These are phyloP conservation scores for Calonectria naviculata DNA, from an alignment of 2,329 filamentous ascomycete genomes.

Conservation along the genomic window DNA sequence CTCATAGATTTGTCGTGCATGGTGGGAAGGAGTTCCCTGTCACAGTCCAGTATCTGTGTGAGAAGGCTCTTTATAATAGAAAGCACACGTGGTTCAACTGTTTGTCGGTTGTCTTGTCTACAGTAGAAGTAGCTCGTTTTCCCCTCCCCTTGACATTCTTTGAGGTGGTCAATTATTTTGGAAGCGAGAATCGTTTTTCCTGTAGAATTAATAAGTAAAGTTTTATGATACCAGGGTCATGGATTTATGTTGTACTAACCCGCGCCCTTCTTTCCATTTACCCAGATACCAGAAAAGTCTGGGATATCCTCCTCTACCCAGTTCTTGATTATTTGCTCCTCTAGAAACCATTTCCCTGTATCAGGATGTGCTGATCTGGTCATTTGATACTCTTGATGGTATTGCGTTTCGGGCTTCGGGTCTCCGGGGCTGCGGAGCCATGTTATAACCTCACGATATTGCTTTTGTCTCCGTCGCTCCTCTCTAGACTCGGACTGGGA, in stretches of 20 bases:
- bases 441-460: not conserved
- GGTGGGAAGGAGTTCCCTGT: not conserved
- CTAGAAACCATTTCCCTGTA: conserved; percentile 15
- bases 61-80: conserved; percentile 11
- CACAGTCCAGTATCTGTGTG: not conserved
- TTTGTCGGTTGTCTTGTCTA: conserved; percentile 41
- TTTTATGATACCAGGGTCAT: not conserved
- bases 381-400: not conserved
- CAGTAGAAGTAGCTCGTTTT: conserved; percentile 55
- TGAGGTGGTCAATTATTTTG: conserved; percentile 45
- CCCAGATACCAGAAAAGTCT: conserved; percentile 9
- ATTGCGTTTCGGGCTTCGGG: not conserved
- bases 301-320: conserved; percentile 18
- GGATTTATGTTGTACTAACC: not conserved
- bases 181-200: conserved; percentile 57
- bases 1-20: not conserved
- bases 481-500: not conserved
- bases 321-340: not conserved
- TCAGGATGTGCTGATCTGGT: not conserved
- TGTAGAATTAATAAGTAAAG: conserved; percentile 26
- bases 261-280: conserved; percentile 23
- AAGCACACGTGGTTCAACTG: not conserved
- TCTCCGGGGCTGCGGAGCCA: conserved; percentile 15
- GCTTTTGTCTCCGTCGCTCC: not conserved
- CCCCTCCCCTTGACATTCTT: not conserved